A percentile compares a stretch with the other conserved stretches of the same genome.
These are phyloP conservation scores for Collybiopsis luxurians DNA, from an alignment of 768 basidiomycete species.

Conservation along the genomic window DNA sequence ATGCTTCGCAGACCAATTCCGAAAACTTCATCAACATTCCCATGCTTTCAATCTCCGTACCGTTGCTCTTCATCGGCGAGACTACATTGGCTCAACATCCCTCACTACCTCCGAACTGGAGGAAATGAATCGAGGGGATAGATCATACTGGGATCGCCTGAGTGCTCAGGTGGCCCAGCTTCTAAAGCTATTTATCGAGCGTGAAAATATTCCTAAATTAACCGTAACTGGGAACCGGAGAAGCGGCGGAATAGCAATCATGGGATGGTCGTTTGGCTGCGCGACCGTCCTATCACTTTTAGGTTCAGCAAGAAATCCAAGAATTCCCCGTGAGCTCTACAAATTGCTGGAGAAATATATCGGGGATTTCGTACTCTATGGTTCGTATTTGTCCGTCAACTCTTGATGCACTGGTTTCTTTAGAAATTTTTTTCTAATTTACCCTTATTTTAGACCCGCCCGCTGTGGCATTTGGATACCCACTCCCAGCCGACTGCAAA, in stretches of 20 bases:
- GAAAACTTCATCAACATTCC: slow-evolving; percentile 9
- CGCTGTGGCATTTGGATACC: slow-evolving; percentile 12
- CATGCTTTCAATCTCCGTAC: slow-evolving; percentile 16
- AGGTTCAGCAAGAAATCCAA: slow-evolving; percentile 3
- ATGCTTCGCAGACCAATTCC: slow-evolving; percentile 11
- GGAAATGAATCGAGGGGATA: slow-evolving; percentile 12
- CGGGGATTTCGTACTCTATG: slow-evolving; percentile 14
- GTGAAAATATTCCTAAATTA: slow-evolving; percentile 14
- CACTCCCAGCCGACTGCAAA: slow-evolving; percentile 2
- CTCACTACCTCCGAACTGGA: slow-evolving; percentile 19
- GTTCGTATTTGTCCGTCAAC: neutral
- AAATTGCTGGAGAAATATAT: slow-evolving; percentile 10
- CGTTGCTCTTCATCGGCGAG: slow-evolving; percentile 19
- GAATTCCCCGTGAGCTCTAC: slow-evolving; percentile 1
- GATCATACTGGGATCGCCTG: slow-evolving; percentile 12
- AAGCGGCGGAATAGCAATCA: slow-evolving; percentile 16
- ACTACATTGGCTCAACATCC: slow-evolving; percentile 19
- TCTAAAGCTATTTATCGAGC: slow-evolving; percentile 13
- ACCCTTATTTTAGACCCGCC: slow-evolving; percentile 8
- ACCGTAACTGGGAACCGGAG: slow-evolving; percentile 7
- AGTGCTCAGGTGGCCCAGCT: slow-evolving; percentile 18
- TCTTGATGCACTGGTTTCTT: neutral
- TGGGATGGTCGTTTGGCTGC: slow-evolving; percentile 20
- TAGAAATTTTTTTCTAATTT: neutral
- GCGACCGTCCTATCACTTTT: slow-evolving; percentile 6